phyloP scores from a whole-genome alignment of 257 asterid genomes.

The Cinchona pubescens region DNA sequence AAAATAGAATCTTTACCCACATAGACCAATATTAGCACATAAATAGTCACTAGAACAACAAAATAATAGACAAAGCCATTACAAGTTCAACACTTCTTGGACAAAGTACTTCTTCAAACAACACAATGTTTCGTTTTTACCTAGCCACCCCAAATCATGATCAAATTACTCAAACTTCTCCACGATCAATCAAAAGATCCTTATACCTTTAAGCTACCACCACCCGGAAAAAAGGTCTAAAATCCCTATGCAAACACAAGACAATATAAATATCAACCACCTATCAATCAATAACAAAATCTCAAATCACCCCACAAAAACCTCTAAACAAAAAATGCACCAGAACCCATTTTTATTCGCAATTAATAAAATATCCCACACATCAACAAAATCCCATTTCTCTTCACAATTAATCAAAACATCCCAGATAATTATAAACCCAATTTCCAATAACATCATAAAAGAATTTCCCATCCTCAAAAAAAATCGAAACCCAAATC shows the following conservation, averaged over 20 bases:
- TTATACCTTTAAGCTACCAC: conserved; percentile 2
- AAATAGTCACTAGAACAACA: background rate
- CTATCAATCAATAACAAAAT: background rate
- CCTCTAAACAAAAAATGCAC: background rate
- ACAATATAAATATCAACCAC: background rate
- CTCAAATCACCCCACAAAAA: background rate
- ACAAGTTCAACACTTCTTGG: background rate
- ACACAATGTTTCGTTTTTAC: too few species aligned
- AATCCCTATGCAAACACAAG: background rate
- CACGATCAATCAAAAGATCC: background rate
- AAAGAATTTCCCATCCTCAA: background rate
- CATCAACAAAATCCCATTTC: conserved; percentile 6
- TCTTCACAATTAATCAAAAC: background rate
- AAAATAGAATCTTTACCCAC: background rate
- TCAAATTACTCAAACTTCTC: background rate
- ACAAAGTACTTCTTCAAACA: background rate
- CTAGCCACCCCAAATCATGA: background rate
- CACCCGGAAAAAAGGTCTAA: background rate
- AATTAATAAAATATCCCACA: background rate
- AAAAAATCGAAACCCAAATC: background rate
- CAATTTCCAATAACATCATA: background rate
- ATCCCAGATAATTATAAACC: background rate
- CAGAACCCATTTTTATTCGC: background rate
- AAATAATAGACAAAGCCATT: background rate
- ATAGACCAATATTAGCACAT: background rate